phyloP scores from a whole-genome alignment of 257 asterid species.

The Solanum paucissectum region DNA sequence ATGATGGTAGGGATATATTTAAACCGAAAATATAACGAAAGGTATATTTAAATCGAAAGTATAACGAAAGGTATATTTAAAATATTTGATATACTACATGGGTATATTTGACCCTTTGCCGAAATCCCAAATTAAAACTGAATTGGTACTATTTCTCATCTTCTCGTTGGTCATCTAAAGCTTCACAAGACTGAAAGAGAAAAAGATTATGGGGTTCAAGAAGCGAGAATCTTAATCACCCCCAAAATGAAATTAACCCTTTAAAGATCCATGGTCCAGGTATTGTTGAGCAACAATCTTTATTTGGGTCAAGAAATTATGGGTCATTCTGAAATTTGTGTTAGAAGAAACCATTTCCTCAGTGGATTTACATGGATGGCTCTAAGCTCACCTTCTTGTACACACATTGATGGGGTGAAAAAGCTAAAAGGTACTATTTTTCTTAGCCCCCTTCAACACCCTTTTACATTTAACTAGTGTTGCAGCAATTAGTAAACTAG shows the following conservation, averaged over 20 bases:
- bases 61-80: too few species aligned
- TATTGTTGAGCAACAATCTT: not conserved
- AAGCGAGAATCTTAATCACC: not conserved
- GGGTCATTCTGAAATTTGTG: not conserved
- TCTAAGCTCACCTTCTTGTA: not conserved
- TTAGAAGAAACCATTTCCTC: not conserved
- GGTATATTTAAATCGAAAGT: too few species aligned
- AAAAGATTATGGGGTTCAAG: not conserved
- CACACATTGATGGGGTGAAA: not conserved
- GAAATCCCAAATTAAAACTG: not conserved
- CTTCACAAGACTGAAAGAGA: not conserved
- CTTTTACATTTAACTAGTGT: not conserved
- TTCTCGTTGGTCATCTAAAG: not conserved
- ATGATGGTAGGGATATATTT: accelerated
- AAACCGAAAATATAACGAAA: accelerated
- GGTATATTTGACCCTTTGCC: too few species aligned
- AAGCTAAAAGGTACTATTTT: not conserved
- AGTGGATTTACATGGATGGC: not conserved
- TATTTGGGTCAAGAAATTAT: not conserved
- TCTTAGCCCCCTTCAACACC: not conserved
- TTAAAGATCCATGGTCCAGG: not conserved
- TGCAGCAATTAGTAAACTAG: not conserved
- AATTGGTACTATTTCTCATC: not conserved
- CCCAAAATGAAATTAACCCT: not conserved
- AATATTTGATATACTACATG: too few species aligned